A percentile compares a stretch with the other conserved stretches of the same genome.
These are phyloP conservation scores for Quillaja saponaria DNA, from an alignment of 306 rosid genomes.

Conservation along the genomic window DNA sequence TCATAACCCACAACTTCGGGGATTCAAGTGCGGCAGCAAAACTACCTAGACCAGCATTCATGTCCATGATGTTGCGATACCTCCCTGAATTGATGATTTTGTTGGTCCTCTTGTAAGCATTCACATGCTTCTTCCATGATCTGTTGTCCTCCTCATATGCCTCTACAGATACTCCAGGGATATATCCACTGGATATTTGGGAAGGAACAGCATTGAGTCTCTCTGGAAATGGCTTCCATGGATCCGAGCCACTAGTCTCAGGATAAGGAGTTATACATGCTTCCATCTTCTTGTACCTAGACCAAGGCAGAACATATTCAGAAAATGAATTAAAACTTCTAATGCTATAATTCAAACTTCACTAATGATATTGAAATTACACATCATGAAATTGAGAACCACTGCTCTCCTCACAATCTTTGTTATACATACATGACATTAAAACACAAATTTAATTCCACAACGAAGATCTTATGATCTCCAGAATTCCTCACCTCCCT, in stretches of 20 bases:
- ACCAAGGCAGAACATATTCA: slow-evolving; percentile 24
- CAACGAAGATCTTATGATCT: slow-evolving; percentile 21
- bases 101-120: slow-evolving; percentile 69
- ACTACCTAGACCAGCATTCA: slow-evolving; percentile 90
- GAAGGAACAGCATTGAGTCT: slow-evolving; percentile 63
- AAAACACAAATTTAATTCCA: slow-evolving; percentile 21
- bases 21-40: slow-evolving; percentile 84
- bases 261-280: slow-evolving; percentile 57
- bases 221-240: slow-evolving; percentile 71
- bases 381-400: no score
- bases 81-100: slow-evolving; percentile 63
- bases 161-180: slow-evolving; percentile 53
- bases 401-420: neutral
- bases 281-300: slow-evolving; percentile 80
- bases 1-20: slow-evolving; percentile 83
- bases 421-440: neutral
- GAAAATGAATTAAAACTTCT: slow-evolving; percentile 19
- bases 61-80: slow-evolving; percentile 77
- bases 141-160: slow-evolving; percentile 53
- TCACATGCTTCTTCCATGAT: slow-evolving; percentile 78
- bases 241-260: slow-evolving; percentile 21
- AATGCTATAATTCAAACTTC: neutral
- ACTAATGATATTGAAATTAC: no score
- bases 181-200: slow-evolving; percentile 57
- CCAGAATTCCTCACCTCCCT: slow-evolving; percentile 19